Percentiles rank a stretch among this genome's conserved stretches.
Conservation (phyloP, 345 rosid genomes). For the Crucihimalaya himalaica region DNA sequence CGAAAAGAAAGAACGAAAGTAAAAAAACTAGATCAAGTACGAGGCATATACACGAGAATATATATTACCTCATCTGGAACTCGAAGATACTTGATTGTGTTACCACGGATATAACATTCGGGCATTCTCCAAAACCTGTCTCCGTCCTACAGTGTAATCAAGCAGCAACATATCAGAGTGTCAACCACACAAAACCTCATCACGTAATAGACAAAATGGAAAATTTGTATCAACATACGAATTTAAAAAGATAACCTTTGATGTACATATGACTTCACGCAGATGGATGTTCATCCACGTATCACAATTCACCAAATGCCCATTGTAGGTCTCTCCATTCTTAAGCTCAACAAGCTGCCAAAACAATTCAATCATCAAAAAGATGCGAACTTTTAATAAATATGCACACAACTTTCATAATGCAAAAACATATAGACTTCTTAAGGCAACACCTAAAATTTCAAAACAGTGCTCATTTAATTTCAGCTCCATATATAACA, state of each 20-base stretch:
- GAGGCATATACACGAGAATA: not conserved
- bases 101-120: conserved; percentile 98
- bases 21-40: not conserved
- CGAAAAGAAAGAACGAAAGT: not conserved
- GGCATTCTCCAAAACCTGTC: conserved; percentile 99
- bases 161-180: not conserved
- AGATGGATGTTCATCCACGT: conserved; percentile 99
- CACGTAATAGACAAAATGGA: not conserved
- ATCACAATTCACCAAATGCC: conserved; percentile 95
- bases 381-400: not conserved
- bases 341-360: conserved; percentile 88
- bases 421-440: not conserved
- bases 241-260: conserved; percentile 57
- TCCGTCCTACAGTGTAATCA: conserved; percentile 67
- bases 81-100: conserved; percentile 95
- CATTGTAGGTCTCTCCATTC: conserved; percentile 98
- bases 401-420: conserved; percentile 4
- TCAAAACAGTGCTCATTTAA: not conserved
- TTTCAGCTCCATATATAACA: not conserved
- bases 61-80: conserved; percentile 93
- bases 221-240: not conserved
- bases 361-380: conserved; percentile 24
- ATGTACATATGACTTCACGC: conserved; percentile 98
- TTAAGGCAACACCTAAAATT: not conserved
- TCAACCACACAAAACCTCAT: conserved; percentile 12